These are phyloP conservation scores for Calcarisporium arbuscula DNA, from an alignment of 2,329 filamentous ascomycete species.

Conservation along the genomic window DNA sequence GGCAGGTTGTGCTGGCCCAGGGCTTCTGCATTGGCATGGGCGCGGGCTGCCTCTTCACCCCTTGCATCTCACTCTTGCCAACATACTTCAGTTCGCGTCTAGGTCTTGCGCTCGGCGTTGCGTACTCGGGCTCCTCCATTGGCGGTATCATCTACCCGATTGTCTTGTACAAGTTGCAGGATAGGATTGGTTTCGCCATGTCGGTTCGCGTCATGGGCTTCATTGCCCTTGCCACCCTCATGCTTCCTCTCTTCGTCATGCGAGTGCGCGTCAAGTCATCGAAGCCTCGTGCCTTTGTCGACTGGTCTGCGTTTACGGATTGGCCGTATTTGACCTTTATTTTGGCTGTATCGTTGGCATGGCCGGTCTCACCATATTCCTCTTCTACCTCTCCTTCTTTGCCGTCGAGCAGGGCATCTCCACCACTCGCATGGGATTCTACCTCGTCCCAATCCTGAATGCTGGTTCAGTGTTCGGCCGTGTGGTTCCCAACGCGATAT, in stretches of 20 bases:
- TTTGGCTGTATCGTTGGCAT: constrained; percentile 20
- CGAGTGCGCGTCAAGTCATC: constrained; percentile 26
- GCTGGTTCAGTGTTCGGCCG: constrained; percentile 41
- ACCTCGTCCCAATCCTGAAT: constrained; percentile 40
- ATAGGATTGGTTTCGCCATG: constrained; percentile 21
- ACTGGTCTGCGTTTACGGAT: constrained; percentile 17
- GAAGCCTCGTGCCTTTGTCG: constrained; percentile 5
- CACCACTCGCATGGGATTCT: constrained; percentile 28
- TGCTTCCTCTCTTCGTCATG: constrained; percentile 32
- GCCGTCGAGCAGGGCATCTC: constrained; percentile 29
- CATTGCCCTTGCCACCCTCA: constrained; percentile 23
- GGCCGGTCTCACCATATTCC: constrained; percentile 32
- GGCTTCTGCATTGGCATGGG: constrained; percentile 40
- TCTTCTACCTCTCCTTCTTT: constrained; percentile 30
- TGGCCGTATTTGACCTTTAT: constrained; percentile 13
- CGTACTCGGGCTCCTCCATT: constrained; percentile 22
- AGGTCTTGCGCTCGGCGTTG: constrained; percentile 26
- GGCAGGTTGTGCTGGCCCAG: constrained; percentile 38
- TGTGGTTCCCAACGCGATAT: constrained; percentile 31
- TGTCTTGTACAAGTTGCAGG: constrained; percentile 16
- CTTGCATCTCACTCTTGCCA: constrained; percentile 25
- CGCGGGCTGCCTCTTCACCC: constrained; percentile 32
- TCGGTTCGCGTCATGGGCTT: constrained; percentile 21
- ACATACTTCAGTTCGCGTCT: constrained; percentile 23
- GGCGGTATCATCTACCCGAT: constrained; percentile 28